phyloP scores from a whole-genome alignment of 2,329 filamentous ascomycete species.

The Arthroderma sp. region DNA sequence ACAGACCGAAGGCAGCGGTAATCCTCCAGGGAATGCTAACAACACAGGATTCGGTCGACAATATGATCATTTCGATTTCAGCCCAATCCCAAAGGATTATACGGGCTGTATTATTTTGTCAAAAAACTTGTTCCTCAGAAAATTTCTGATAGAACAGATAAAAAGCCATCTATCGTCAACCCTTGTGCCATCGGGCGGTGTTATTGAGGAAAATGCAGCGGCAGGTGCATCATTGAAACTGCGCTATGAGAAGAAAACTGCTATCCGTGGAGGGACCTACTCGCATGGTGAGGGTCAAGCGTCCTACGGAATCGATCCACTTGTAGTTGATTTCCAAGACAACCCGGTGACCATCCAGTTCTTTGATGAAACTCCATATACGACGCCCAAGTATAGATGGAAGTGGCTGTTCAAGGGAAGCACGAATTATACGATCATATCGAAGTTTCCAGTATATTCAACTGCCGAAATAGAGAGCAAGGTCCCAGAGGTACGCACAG shows the following conservation, averaged over 20 bases:
- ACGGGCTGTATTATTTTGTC: background rate
- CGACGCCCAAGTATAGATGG: background rate
- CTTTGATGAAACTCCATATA: background rate
- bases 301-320: too few relatives aligned
- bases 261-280: too few relatives aligned
- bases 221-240: background rate
- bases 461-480: too few relatives aligned
- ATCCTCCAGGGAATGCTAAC: background rate
- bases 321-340: too few relatives aligned
- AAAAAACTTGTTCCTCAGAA: background rate
- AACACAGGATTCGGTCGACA: background rate
- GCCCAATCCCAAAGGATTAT: background rate
- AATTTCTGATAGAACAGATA: background rate
- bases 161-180: too few relatives aligned
- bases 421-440: too few relatives aligned
- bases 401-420: background rate
- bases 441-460: too few relatives aligned
- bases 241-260: too few relatives aligned
- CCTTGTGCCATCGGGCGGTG: background rate
- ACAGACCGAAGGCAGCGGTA: background rate
- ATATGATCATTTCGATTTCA: background rate
- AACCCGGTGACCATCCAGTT: background rate
- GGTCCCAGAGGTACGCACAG: background rate
- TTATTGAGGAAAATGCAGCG: background rate
- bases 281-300: too few relatives aligned